Base-by-base conservation (phyloP, 2,329 filamentous ascomycete genomes). In the Aspergillus jensenii region DNA sequence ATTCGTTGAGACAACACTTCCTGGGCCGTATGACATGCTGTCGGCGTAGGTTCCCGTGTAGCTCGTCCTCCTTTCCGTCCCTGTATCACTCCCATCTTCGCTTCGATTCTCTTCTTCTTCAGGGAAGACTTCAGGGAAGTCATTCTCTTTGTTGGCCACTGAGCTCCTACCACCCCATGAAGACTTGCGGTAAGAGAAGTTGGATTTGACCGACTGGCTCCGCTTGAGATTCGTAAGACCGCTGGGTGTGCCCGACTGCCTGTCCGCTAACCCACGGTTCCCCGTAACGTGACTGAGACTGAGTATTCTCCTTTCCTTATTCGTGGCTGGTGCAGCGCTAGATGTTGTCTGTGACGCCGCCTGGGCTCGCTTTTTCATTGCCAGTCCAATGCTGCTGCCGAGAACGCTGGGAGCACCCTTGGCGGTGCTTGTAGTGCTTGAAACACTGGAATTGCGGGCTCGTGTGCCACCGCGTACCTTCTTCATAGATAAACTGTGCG, bases 261-360 rank as follows among this genome's bases (percentile, higher is more conserved):
- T 64, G 59, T 76, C 67, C 46, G 64, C 52, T 56, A 67, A 19
- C 7, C 73, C 68, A 27, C 76, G 80, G 68, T 95, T 93, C 71
- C 88, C 87, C 54, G 86, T 90, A 66, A 98, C 96, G 75, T 97
- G 91, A 71, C 89, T 96, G 37, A 98, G 84, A 51, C 91, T 96
- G 59, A 96, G 84, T 68, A 98, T 97, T 49, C 95, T 87, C 41
- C 93, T 84, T 71, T 87, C 83, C 76, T 82, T 69, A 68, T 84
- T 78, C 17, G 79, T 78, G 48, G 75, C 74, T 3, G 78, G 72
- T 43, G 77, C 73, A 2, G 82, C 76, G 17, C 76, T 79, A 2
- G 84, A 73, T 23, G 70, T 71, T 14, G 65, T 59, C 14, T 69
- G 56, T 67, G 74, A 53, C 70, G 76, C 51, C 75, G 78, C 67